These are phyloP conservation scores for Botrytis galanthina DNA, from an alignment of 2,329 filamentous ascomycete genomes.

Conservation along the genomic window DNA sequence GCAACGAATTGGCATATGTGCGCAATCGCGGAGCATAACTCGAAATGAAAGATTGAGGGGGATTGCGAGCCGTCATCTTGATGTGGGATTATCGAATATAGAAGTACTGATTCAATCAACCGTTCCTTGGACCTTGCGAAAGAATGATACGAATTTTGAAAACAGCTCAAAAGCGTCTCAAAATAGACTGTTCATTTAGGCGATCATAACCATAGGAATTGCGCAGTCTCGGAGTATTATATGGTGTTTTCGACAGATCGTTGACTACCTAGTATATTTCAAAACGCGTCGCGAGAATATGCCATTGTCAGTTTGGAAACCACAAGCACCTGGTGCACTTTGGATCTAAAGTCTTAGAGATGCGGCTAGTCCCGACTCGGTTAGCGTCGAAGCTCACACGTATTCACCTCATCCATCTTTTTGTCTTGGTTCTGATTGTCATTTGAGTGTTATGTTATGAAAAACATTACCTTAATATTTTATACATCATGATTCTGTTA, in stretches of 20 bases:
- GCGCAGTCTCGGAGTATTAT: not conserved
- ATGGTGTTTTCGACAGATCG: not conserved
- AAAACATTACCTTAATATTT: not conserved
- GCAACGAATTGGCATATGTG: conserved; percentile 85
- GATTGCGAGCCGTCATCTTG: conserved; percentile 38
- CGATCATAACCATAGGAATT: conserved; percentile 8
- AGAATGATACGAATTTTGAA: conserved; percentile 5
- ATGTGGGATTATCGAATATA: not conserved
- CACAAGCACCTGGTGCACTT: conserved; percentile 1
- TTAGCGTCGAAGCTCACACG: not conserved
- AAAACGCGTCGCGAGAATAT: conserved; percentile 13
- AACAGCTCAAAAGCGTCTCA: not conserved
- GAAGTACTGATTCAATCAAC: not conserved
- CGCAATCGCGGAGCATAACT: conserved; percentile 89
- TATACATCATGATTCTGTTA: not conserved
- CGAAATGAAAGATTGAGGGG: conserved; percentile 84
- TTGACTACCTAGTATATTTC: not conserved
- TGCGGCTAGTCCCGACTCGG: not conserved
- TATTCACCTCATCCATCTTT: not conserved
- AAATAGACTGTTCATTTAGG: not conserved
- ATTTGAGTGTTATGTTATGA: not conserved
- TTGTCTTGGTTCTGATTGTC: too few relatives aligned
- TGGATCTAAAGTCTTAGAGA: not conserved
- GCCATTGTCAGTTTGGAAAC: not conserved
- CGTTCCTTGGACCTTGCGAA: not conserved